phyloP scores from a whole-genome alignment of 768 basidiomycete genomes.

The Pleurotus pulmonarius region DNA sequence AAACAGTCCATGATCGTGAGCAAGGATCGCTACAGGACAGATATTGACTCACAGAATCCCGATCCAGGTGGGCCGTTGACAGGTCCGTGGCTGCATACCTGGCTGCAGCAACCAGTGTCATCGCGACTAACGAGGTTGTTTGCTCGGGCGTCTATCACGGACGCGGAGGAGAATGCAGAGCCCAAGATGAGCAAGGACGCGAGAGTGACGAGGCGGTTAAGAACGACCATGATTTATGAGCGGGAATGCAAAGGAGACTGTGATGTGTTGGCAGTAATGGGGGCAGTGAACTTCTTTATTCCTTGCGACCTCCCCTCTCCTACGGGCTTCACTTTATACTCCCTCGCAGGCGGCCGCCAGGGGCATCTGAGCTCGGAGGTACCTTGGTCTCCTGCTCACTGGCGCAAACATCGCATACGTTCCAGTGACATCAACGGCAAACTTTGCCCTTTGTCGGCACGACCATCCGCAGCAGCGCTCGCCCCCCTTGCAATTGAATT shows the following conservation, averaged over 20 bases:
- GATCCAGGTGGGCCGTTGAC: not conserved
- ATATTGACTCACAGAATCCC: not conserved
- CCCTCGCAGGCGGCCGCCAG: too few relatives aligned
- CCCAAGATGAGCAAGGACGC: conserved; percentile 2
- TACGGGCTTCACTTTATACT: too few relatives aligned
- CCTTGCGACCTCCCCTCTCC: too few relatives aligned
- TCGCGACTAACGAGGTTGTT: not conserved
- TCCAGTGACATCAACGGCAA: too few relatives aligned
- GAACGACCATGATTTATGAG: not conserved
- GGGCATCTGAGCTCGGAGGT: too few relatives aligned
- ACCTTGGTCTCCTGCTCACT: too few relatives aligned
- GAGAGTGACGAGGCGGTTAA: conserved; percentile 2
- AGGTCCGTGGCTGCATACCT: conserved; percentile 3
- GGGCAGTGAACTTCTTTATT: too few relatives aligned
- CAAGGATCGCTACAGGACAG: not conserved
- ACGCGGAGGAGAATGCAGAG: not conserved
- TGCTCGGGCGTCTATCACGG: not conserved
- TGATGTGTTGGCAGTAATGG: not conserved
- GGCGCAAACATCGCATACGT: too few relatives aligned
- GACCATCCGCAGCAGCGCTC: too few relatives aligned
- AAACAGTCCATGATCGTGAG: not conserved
- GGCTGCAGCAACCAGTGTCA: not conserved
- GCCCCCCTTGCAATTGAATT: too few relatives aligned
- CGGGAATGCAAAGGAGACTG: not conserved
- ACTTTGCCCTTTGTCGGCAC: too few relatives aligned